Evolutionary conservation across 1,284 basidiomycete species (phyloP).

Genomic region (Naganishia cerealis): DNA sequence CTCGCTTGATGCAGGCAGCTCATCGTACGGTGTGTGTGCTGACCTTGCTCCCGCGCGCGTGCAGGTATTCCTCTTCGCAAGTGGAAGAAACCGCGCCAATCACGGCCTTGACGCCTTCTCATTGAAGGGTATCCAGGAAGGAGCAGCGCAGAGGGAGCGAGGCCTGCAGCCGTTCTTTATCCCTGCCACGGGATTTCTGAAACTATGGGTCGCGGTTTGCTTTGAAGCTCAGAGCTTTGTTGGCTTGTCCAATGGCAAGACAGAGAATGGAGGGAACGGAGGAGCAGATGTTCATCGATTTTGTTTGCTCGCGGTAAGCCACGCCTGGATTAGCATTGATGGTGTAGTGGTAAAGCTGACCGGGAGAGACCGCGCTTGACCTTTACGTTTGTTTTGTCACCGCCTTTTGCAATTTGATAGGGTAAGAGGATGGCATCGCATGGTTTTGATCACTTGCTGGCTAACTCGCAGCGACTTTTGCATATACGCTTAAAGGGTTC

Average conservation of each 20-base stretch:
- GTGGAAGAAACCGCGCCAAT: constrained; percentile 3
- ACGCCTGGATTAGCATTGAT: neutral
- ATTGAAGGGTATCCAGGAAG: constrained; percentile 17
- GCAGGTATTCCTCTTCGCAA: constrained; percentile 14
- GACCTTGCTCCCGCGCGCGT: neutral
- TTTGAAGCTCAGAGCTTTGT: constrained; percentile 24
- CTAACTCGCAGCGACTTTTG: neutral
- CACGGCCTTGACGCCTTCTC: constrained; percentile 5
- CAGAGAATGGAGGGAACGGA: neutral
- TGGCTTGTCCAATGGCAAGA: constrained; percentile 12
- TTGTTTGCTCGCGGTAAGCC: constrained; percentile 20
- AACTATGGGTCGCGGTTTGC: constrained; percentile 18
- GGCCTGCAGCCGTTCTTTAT: constrained; percentile 14
- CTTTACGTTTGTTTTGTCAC: neutral
- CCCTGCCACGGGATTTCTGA: constrained; percentile 18
- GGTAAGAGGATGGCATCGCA: neutral
- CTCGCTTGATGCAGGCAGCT: too few relatives aligned
- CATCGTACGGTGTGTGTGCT: too few relatives aligned
- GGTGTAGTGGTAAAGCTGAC: neutral
- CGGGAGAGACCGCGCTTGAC: too few relatives aligned
- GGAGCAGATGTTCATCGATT: constrained; percentile 11
- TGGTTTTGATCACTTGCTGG: neutral
- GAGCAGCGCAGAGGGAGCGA: neutral
- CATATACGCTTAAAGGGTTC: constrained; percentile 11
- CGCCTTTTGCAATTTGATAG: neutral